Conservation (phyloP, 2,329 filamentous ascomycete species). For the Fusarium papillatum region DNA sequence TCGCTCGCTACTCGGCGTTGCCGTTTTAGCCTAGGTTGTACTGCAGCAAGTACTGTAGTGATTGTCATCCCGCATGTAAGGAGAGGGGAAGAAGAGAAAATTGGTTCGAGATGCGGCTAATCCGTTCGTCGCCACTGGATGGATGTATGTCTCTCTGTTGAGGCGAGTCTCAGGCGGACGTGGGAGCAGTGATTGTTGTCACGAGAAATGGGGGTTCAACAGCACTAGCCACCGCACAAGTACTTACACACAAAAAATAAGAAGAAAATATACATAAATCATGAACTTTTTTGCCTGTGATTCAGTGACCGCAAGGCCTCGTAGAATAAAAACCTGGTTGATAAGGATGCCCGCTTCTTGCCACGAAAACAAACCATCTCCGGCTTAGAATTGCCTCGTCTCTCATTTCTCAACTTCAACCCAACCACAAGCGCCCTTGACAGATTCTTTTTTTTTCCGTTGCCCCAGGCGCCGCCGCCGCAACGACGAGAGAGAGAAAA, state of each 20-base stretch:
- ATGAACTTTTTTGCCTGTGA: background rate
- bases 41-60: conserved; percentile 9
- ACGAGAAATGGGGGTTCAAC: background rate
- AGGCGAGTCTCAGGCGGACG: conserved; percentile 5
- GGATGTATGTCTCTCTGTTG: conserved; percentile 15
- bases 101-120: conserved; percentile 29
- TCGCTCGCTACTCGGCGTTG: conserved; percentile 23
- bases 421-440: conserved; percentile 17
- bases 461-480: conserved; percentile 19
- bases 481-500: background rate
- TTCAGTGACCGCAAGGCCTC: background rate
- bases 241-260: conserved; percentile 7
- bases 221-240: conserved; percentile 5
- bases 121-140: conserved; percentile 27
- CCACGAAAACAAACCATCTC: conserved; percentile 11
- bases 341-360: conserved; percentile 6
- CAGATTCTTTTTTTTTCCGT: conserved; percentile 15
- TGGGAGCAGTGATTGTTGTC: background rate
- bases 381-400: conserved; percentile 34
- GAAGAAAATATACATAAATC: background rate
- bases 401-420: conserved; percentile 41
- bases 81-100: conserved; percentile 10
- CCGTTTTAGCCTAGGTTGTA: conserved; percentile 28
- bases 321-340: background rate
- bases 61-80: conserved; percentile 16